These are phyloP conservation scores for Oryza meridionalis DNA, from an alignment of 176 grass and related monocot species.

Conservation along the genomic window DNA sequence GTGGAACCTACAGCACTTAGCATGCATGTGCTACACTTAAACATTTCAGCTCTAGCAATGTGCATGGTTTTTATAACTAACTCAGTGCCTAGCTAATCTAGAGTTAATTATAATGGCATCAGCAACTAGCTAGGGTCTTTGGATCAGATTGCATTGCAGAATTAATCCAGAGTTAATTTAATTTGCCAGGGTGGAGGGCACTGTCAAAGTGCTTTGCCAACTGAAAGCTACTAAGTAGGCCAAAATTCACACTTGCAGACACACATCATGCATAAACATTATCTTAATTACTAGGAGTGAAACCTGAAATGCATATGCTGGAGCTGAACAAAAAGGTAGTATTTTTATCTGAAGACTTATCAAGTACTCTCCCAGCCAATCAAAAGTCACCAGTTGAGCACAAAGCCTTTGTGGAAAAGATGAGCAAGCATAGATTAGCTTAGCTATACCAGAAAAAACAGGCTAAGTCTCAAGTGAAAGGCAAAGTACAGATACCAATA, in stretches of 20 bases:
- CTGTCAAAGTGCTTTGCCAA: constrained; percentile 48
- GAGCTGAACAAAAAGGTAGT: constrained; percentile 15
- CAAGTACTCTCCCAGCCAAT: constrained; percentile 33
- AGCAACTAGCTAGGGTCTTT: background rate
- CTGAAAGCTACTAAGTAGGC: constrained; percentile 28
- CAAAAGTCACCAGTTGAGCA: constrained; percentile 12
- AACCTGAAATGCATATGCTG: constrained; percentile 4
- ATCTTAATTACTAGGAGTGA: constrained; percentile 13
- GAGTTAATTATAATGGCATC: constrained; percentile 16
- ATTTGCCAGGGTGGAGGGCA: constrained; percentile 35
- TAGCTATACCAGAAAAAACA: constrained; percentile 52
- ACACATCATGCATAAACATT: constrained; percentile 22
- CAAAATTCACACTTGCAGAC: constrained; percentile 20
- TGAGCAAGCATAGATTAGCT: background rate
- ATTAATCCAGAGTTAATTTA: background rate
- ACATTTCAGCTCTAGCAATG: constrained; percentile 34
- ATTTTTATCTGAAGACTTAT: background rate
- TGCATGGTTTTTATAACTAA: constrained; percentile 17
- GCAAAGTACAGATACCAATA: constrained; percentile 70
- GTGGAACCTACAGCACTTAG: constrained; percentile 39
- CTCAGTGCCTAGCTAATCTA: constrained; percentile 27
- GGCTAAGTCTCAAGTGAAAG: constrained; percentile 41
- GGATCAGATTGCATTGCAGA: constrained; percentile 8
- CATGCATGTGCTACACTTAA: constrained; percentile 47
- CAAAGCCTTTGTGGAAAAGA: constrained; percentile 29